Percentiles rank a stretch among this genome's conserved stretches.
Evolutionary conservation across 768 basidiomycete genomes (phyloP).

Genomic region (Boletus vermiculosoides): DNA sequence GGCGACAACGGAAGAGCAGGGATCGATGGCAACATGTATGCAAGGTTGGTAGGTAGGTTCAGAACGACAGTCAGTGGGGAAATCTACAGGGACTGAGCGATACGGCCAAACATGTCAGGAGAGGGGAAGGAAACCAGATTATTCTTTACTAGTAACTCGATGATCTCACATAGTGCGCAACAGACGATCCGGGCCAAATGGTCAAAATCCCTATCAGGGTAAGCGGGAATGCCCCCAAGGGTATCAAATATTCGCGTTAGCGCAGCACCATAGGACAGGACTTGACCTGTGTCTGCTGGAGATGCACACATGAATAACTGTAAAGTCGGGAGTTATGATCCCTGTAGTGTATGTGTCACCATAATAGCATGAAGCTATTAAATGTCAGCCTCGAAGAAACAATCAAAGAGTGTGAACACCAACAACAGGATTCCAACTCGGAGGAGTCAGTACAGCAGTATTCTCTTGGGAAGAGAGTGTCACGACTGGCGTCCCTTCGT

Average conservation of each 20-base stretch:
- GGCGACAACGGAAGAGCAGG: constrained; percentile 37
- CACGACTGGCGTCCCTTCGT: constrained; percentile 19
- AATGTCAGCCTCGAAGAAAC: constrained; percentile 4
- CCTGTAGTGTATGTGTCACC: constrained; percentile 51
- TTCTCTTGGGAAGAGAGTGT: constrained; percentile 28
- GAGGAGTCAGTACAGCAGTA: constrained; percentile 36
- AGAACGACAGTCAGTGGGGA: constrained; percentile 49
- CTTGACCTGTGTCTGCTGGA: constrained; percentile 24
- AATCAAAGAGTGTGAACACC: constrained; percentile 10
- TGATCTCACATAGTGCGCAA: constrained; percentile 40
- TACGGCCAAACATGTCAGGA: background rate
- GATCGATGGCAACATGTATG: constrained; percentile 50
- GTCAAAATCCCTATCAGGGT: constrained; percentile 20
- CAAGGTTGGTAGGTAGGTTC: constrained; percentile 48
- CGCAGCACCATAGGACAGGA: constrained; percentile 40
- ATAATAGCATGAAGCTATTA: constrained; percentile 57
- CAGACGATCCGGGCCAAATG: constrained; percentile 30
- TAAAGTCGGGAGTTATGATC: constrained; percentile 44
- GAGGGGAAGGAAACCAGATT: constrained; percentile 39
- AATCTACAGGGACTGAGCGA: constrained; percentile 36
- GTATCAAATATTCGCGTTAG: constrained; percentile 38
- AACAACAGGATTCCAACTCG: constrained; percentile 60
- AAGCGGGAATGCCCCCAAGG: constrained; percentile 27
- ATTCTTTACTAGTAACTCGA: constrained; percentile 35
- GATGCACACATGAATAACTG: constrained; percentile 49